Evolutionary conservation across 495 filamentous ascomycete genomes (phyloP), one percentile per base, ranked within the genome.

Genomic region (Thozetella sp.): DNA sequence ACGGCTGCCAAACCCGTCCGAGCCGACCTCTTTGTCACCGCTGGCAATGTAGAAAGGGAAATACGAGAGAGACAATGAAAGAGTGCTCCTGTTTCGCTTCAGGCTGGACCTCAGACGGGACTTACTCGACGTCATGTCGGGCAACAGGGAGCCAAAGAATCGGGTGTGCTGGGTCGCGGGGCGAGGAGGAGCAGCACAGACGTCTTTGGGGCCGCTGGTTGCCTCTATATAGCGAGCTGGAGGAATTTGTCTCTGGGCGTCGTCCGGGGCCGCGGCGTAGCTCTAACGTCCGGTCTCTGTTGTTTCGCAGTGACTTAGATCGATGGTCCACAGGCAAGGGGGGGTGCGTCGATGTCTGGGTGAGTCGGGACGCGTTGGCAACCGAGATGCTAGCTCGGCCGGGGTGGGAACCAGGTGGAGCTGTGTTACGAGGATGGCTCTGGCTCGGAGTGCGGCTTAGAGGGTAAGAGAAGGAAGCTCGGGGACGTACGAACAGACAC

Each of bases 81-180:
- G 51, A 34, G 3, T n/a, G 57, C 63, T 58, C 60, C 54, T 55
- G n/a, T 48, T 48, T n/a, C 20, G 43, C 20, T n/a, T 48, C 43
- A 48, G n/a, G 30, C 51, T 55, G 54, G 40, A 46, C 48, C 24
- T 48, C 26, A 45, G 57, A 24, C 54, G 17, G 17, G 54, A 69
- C 67, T 69, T 72, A 72, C 66, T 58, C 25, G 67, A 60, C 55
- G 61, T 27, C 63, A 66, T 67, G 61, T 20, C 34, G 52, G 55
- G 54, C 50, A 58, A 52, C 43, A 58, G 25, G 25, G 27, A 26
- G 22, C 37, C 22, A 26, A n/a, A 26, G 50, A 53, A 30, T 27
- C 24, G 19, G 12, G 57, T 12, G 43, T 22, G 10, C 17, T 24
- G 6, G 4, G 30, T 37, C 15, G 6, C 6, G 6, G 30, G 15